Base-by-base conservation (phyloP, 495 filamentous ascomycete species). In the Penicillium desertorum region DNA sequence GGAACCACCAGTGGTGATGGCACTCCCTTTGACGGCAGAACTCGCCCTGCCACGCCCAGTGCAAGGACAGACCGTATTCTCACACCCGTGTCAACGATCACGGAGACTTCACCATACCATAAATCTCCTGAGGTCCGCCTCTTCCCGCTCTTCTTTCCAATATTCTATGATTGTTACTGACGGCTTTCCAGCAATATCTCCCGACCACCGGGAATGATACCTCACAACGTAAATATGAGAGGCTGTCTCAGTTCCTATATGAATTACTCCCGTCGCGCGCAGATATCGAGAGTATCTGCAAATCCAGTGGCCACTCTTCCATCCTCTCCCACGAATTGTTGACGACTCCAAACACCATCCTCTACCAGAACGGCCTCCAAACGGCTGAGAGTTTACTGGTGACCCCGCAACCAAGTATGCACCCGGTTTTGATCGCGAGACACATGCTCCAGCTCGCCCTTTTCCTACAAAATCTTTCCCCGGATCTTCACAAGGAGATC, bases 361-460 rank as follows among this genome's bases (percentile, higher is more conserved):
- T 62, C 48, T 19, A 55, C 4, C 56, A 60, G 22, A 45, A 55
- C 16, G 56, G 51, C 16, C 27, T 54, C 8, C 23, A 54, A 1
- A 50, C 17, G 22, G 54, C 57, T 5, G 29, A 1, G 6, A 29
- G 27, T 29, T 29, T 29, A 29, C 27, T 29, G 27, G 7, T 29
- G 27, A 9, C 27, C 27, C 27, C 7, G 27, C 27, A 29, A 29
- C 43, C 53, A 16, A 54, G 49, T 36, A 19, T 25, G 8, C 52
- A 63, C 46, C 61, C 61, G 2, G 57, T 63, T 9, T 27, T 63
- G n/a, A 49, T 63, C 12, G 57, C 61, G 22, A 51, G 46, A 23
- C 37, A 60, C 34, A 50, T 63, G 52, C 47, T 63, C 22, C 42
- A 45, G 5, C 19, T 63, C 10, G 47, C 53, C 0, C 57, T 32